Evolutionary conservation across 2,329 filamentous ascomycete genomes (phyloP).

Genomic region (Cyphellophora europaea): DNA sequence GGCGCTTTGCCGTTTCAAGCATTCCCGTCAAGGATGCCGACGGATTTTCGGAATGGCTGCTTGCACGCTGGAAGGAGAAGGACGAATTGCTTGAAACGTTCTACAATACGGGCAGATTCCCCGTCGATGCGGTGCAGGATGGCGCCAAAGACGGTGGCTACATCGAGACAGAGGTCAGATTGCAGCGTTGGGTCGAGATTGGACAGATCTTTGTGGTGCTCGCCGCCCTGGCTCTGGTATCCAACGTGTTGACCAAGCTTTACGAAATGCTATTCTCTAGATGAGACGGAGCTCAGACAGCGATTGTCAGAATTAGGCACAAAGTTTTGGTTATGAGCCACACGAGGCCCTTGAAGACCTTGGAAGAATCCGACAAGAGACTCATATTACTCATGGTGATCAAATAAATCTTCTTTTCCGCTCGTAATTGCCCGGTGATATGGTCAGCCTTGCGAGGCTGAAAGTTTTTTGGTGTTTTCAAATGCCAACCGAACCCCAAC

Average conservation of each 20-base stretch:
- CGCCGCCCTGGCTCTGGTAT: slow-evolving; percentile 23
- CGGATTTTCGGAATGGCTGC: slow-evolving; percentile 67
- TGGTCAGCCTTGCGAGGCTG: too few relatives aligned
- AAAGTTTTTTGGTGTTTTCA: too few relatives aligned
- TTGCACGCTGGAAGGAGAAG: slow-evolving; percentile 76
- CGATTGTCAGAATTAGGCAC: too few relatives aligned
- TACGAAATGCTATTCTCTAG: slow-evolving; percentile 20
- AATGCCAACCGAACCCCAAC: too few relatives aligned
- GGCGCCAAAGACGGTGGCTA: slow-evolving; percentile 1
- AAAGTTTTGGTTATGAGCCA: too few relatives aligned
- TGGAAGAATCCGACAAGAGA: too few relatives aligned
- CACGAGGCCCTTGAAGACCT: too few relatives aligned
- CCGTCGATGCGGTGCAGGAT: slow-evolving; percentile 48
- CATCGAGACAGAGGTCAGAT: slow-evolving; percentile 26
- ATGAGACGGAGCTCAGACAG: slow-evolving; percentile 4
- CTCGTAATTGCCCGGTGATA: too few relatives aligned
- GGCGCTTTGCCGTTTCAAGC: slow-evolving; percentile 62
- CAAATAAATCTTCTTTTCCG: too few relatives aligned
- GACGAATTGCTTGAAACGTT: slow-evolving; percentile 75
- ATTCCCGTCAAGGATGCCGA: slow-evolving; percentile 63
- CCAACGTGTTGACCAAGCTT: slow-evolving; percentile 21
- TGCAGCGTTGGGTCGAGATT: slow-evolving; percentile 34
- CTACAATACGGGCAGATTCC: slow-evolving; percentile 60
- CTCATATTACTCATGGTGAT: too few relatives aligned
- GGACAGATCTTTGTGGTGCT: slow-evolving; percentile 34